These are phyloP conservation scores for Alternaria sp. DNA, from an alignment of 2,329 filamentous ascomycete genomes.

Conservation along the genomic window DNA sequence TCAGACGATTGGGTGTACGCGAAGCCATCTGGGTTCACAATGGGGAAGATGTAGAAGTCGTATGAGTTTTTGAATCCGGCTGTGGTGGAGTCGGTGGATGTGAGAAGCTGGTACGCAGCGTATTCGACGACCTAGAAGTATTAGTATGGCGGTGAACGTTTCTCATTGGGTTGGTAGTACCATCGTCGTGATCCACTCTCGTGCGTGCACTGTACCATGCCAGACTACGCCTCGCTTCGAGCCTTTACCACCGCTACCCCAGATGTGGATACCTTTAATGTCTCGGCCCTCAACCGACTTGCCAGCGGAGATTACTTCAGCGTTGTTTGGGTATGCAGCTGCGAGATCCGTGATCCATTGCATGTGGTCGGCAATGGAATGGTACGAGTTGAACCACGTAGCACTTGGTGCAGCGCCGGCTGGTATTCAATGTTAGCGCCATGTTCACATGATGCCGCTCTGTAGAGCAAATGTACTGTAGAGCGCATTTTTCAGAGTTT, in stretches of 20 bases:
- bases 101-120: constrained; percentile 48
- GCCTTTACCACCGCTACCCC: constrained; percentile 49
- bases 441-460: constrained; percentile 8
- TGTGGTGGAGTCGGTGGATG: constrained; percentile 39
- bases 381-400: constrained; percentile 51
- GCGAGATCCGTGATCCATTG: constrained; percentile 47
- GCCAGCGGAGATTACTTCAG: constrained; percentile 47
- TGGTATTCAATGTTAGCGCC: constrained; percentile 29
- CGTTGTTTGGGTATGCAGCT: constrained; percentile 45
- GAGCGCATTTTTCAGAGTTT: too few relatives aligned
- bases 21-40: constrained; percentile 53
- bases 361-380: constrained; percentile 46
- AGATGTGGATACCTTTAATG: constrained; percentile 51
- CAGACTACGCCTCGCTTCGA: constrained; percentile 48
- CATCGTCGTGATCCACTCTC: constrained; percentile 51
- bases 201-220: constrained; percentile 51
- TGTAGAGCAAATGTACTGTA: constrained; percentile 13
- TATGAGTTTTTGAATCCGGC: constrained; percentile 64
- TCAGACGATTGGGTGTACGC: constrained; percentile 49
- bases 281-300: constrained; percentile 49
- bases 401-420: constrained; percentile 39
- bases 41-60: constrained; percentile 67
- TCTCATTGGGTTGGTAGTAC: not conserved
- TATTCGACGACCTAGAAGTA: constrained; percentile 41
- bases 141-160: constrained; percentile 8